These are phyloP conservation scores for Camellia granthamiana DNA, from an alignment of 148 eudicot species.

Conservation along the genomic window DNA sequence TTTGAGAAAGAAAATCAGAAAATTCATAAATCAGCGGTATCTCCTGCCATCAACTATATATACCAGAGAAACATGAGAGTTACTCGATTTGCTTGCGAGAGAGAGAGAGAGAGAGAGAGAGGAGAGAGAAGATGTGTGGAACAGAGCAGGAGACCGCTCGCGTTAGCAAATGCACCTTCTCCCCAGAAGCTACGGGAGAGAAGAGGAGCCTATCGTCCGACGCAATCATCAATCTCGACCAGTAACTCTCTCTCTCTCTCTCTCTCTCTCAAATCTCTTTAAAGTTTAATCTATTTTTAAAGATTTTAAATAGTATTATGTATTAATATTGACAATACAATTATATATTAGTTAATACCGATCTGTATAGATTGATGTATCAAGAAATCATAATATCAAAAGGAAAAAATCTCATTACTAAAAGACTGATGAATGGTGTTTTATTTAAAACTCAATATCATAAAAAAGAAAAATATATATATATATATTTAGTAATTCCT, in stretches of 20 bases:
- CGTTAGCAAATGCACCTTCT: slow-evolving; percentile 6
- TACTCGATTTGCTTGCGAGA: not conserved
- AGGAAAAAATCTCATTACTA: no score
- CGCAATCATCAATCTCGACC: slow-evolving; percentile 33
- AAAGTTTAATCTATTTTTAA: no score
- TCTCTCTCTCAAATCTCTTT: not conserved
- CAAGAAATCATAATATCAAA: no score
- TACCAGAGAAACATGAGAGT: not conserved
- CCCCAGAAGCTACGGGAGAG: not conserved
- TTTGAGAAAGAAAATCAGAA: no score
- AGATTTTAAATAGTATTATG: no score
- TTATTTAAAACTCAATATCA: no score
- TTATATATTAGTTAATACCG: no score
- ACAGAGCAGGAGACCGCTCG: slow-evolving; percentile 10
- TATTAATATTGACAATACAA: no score
- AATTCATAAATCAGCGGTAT: not conserved
- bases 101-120: not conserved
- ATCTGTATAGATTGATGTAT: no score
- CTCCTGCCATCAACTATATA: not conserved
- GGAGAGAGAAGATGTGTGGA: slow-evolving; percentile 20
- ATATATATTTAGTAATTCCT: no score
- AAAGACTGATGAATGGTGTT: no score
- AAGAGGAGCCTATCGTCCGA: slow-evolving; percentile 8
- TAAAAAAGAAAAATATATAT: no score
- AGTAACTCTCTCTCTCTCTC: slow-evolving; percentile 22